These are phyloP conservation scores for Stentor coeruleus DNA, from an alignment of 73 alveolate species.

Conservation along the genomic window DNA sequence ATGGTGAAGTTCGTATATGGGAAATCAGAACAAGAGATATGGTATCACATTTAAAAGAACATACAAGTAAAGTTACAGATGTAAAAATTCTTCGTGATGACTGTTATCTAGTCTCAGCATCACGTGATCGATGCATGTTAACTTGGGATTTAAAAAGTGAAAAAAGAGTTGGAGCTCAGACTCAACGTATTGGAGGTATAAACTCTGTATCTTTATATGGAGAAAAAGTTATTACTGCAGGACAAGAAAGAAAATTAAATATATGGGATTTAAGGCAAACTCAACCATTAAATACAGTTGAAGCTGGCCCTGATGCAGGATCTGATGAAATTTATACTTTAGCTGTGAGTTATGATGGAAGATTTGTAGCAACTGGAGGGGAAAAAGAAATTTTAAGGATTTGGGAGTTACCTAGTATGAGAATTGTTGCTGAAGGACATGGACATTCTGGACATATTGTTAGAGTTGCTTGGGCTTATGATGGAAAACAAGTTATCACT, in stretches of 20 bases:
- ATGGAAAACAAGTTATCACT: constrained; percentile 66
- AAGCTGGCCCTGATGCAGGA: constrained; percentile 81
- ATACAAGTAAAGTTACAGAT: constrained; percentile 85
- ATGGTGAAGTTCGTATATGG: constrained; percentile 96
- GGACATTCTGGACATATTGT: constrained; percentile 77
- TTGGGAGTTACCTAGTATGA: constrained; percentile 62
- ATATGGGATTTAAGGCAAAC: constrained; percentile 92
- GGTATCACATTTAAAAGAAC: constrained; percentile 92
- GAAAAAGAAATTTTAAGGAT: constrained; percentile 61
- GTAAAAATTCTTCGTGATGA: constrained; percentile 87
- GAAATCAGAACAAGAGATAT: constrained; percentile 92
- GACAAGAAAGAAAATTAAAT: constrained; percentile 91
- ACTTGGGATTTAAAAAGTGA: constrained; percentile 91
- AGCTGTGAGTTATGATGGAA: constrained; percentile 64
- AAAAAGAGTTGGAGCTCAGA: constrained; percentile 91
- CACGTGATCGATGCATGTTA: constrained; percentile 83
- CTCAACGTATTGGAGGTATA: constrained; percentile 95
- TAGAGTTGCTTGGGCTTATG: constrained; percentile 68
- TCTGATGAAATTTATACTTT: constrained; percentile 88
- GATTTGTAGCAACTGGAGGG: constrained; percentile 86
- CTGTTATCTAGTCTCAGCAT: constrained; percentile 77
- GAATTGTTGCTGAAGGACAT: constrained; percentile 59
- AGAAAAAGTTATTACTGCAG: constrained; percentile 81
- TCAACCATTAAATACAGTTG: constrained; percentile 67
- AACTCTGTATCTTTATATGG: constrained; percentile 77